Evolutionary conservation across 108 stramenopile species (phyloP).

Genomic region (Nitzschia inconspicua): DNA sequence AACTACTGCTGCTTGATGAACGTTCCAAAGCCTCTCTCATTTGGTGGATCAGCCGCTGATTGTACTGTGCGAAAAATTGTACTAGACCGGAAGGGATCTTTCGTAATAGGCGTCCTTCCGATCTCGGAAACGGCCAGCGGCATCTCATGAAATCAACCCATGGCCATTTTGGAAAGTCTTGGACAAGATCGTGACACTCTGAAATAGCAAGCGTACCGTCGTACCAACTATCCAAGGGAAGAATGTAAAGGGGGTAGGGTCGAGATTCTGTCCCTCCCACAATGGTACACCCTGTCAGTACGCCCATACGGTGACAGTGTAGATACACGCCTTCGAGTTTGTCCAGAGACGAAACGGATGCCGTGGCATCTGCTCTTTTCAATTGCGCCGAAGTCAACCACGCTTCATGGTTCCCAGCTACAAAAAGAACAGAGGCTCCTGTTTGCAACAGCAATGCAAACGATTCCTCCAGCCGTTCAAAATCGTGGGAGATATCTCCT

Average conservation of each 20-base stretch:
- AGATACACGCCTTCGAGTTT: constrained; percentile 31
- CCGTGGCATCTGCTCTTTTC: neutral
- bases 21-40: neutral
- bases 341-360: constrained; percentile 16
- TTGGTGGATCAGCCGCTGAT: constrained; percentile 4
- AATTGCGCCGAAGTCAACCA: constrained; percentile 32
- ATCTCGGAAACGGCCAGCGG: constrained; percentile 27
- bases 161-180: constrained; percentile 46
- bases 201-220: constrained; percentile 41
- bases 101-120: constrained; percentile 4
- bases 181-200: constrained; percentile 35
- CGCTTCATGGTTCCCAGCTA: constrained; percentile 64
- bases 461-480: constrained; percentile 19
- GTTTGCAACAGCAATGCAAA: constrained; percentile 11
- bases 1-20: no score
- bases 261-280: constrained; percentile 4
- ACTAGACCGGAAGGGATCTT: constrained; percentile 39
- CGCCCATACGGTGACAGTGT: constrained; percentile 32
- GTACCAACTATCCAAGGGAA: constrained; percentile 52
- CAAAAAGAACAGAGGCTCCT: constrained; percentile 38
- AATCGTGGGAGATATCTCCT: constrained; percentile 61
- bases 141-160: constrained; percentile 60
- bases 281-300: constrained; percentile 25
- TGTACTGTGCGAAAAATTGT: constrained; percentile 29
- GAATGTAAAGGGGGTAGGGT: constrained; percentile 24